Base-by-base conservation (phyloP, 2,329 filamentous ascomycete genomes). In the Monosporascus ibericus region DNA sequence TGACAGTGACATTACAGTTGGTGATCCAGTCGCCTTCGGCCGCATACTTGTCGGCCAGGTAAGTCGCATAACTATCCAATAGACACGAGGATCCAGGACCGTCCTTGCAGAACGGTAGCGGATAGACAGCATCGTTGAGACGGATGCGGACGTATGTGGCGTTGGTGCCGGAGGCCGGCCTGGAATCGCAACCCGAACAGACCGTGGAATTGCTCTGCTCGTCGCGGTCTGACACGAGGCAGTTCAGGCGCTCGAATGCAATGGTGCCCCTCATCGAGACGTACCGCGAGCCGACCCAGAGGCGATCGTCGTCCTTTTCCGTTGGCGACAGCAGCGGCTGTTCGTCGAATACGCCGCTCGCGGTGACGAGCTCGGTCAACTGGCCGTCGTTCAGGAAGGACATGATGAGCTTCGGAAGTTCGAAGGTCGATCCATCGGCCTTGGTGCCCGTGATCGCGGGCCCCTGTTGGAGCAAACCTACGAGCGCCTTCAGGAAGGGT, bases 321-420 rank as follows among this genome's bases (percentile, higher is more conserved):
- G 73, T 74, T 2, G 71, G 68, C 0, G 78, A 72, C 1, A 87
- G 72, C 2, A 71, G 63, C 3, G 67, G 60, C 58, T 86, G 75
- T 8, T 72, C 68, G 55, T 86, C 83, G 58, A 84, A 86, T 1
- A 86, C 75, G 1, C 84, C 85, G 17, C 78, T 76, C 6, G 77
- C 76, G 1, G 80, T 76, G 0, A 80, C 75, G 6, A 87, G 70
- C 65, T 87, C 78, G 48, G 77, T 82, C 40, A 87, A 74, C 60
- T 87, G 84, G 3, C 84, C 83, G 58, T 87, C 84, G 54, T 87
- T 86, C 38, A 83, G 70, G 63, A 88, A 88, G 1, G 75, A 75
- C 48, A 82, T 77, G 11, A 86, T 73, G 20, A 88, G 70, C 40
- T 75, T 78, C 6, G 82, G 82, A 0, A 85, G 63, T 3, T 65